Conservation (phyloP, 495 filamentous ascomycete species). For the Talaromyces stipitatus region DNA sequence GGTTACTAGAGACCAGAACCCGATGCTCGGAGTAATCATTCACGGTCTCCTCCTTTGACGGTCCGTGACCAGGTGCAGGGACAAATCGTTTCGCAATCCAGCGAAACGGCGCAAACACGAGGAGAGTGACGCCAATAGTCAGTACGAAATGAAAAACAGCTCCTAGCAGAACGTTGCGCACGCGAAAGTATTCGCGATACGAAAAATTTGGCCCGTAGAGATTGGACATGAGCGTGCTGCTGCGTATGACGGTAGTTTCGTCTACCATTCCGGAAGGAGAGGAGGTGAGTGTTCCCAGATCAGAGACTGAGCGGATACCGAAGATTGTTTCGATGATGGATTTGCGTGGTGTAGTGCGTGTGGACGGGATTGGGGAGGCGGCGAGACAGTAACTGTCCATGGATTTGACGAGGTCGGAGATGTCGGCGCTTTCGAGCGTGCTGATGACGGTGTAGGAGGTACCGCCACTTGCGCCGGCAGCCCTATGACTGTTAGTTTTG, state of each 20-base stretch:
- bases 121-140: slow-evolving; percentile 37
- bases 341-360: slow-evolving; percentile 20
- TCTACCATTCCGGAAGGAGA: slow-evolving; percentile 54
- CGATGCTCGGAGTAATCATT: slow-evolving; percentile 58
- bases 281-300: slow-evolving; percentile 61
- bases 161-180: slow-evolving; percentile 52
- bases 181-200: slow-evolving; percentile 60
- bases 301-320: slow-evolving; percentile 53
- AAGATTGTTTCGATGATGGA: slow-evolving; percentile 38
- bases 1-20: slow-evolving; percentile 57
- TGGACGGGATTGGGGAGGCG: slow-evolving; percentile 44
- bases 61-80: slow-evolving; percentile 61
- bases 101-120: slow-evolving; percentile 49
- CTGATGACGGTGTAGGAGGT: slow-evolving; percentile 59
- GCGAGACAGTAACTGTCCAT: slow-evolving; percentile 58
- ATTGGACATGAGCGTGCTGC: slow-evolving; percentile 63
- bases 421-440: slow-evolving; percentile 53
- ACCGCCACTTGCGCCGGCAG: slow-evolving; percentile 61
- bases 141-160: slow-evolving; percentile 50
- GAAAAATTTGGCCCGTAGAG: slow-evolving; percentile 68
- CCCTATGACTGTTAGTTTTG: slow-evolving; percentile 12
- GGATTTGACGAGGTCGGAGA: slow-evolving; percentile 47
- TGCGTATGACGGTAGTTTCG: slow-evolving; percentile 61
- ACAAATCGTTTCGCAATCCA: slow-evolving; percentile 46
- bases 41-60: slow-evolving; percentile 44